Percentiles rank a stretch among this genome's conserved stretches.
Evolutionary conservation across 345 rosid species (phyloP).

Genomic region (Streptanthus diversifolius): DNA sequence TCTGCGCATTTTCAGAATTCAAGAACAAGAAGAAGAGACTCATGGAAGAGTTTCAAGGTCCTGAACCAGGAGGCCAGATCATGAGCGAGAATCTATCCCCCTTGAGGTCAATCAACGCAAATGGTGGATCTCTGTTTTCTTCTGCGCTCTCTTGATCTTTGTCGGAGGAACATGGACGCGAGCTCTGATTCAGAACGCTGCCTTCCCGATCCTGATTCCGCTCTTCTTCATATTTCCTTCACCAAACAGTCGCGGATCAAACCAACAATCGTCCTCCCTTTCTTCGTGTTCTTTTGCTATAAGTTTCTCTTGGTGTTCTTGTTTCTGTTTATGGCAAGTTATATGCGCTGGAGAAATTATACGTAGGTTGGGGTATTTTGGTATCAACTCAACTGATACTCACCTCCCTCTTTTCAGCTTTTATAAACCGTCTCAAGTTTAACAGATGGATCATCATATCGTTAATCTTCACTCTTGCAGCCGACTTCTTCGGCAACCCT

Average conservation of each 20-base stretch:
- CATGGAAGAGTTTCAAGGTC: constrained; percentile 26
- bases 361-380: constrained; percentile 40
- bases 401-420: constrained; percentile 44
- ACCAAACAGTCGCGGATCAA: background rate
- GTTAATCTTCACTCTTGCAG: constrained; percentile 26
- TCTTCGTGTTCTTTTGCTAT: constrained; percentile 25
- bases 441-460: constrained; percentile 46
- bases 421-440: constrained; percentile 46
- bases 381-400: constrained; percentile 47
- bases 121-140: constrained; percentile 33
- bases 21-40: constrained; percentile 10
- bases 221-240: constrained; percentile 25
- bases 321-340: constrained; percentile 34
- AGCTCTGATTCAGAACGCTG: constrained; percentile 34
- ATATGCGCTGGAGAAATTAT: constrained; percentile 30
- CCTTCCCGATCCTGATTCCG: constrained; percentile 30
- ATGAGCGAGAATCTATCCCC: constrained; percentile 12
- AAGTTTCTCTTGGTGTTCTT: constrained; percentile 38
- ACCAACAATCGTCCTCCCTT: constrained; percentile 3
- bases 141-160: constrained; percentile 27
- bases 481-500: constrained; percentile 10
- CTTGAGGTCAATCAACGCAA: constrained; percentile 11
- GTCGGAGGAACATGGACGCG: constrained; percentile 38
- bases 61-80: background rate
- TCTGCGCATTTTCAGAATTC: background rate